phyloP scores from a whole-genome alignment of 2,329 filamentous ascomycete species.

The Juglanconis oblonga region DNA sequence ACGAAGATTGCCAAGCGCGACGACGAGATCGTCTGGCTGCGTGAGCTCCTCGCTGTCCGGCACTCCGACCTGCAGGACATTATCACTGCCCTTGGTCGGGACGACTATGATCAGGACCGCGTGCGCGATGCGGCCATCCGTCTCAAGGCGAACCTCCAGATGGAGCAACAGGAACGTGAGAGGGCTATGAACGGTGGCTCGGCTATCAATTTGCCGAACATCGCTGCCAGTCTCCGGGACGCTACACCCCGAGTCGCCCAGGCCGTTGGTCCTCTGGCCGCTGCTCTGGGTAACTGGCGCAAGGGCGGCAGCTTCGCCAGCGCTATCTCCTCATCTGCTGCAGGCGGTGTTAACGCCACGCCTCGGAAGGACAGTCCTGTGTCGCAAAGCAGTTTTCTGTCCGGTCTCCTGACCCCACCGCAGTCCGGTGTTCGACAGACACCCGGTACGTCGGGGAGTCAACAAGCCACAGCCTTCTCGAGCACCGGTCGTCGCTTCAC shows the following conservation, averaged over 20 bases:
- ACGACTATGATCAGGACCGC: slow-evolving; percentile 71
- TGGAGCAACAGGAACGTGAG: slow-evolving; percentile 96
- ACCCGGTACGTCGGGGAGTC: slow-evolving; percentile 36
- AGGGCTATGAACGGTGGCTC: slow-evolving; percentile 71
- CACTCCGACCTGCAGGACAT: slow-evolving; percentile 92
- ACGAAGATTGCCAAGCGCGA: slow-evolving; percentile 86
- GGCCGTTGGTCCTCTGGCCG: slow-evolving; percentile 72
- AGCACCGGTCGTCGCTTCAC: slow-evolving; percentile 59
- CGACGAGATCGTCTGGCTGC: slow-evolving; percentile 91
- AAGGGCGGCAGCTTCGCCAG: slow-evolving; percentile 59
- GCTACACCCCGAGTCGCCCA: slow-evolving; percentile 81
- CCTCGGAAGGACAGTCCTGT: slow-evolving; percentile 56
- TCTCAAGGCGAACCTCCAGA: slow-evolving; percentile 89
- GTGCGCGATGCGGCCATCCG: slow-evolving; percentile 91
- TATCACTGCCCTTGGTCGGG: slow-evolving; percentile 72
- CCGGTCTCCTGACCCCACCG: slow-evolving; percentile 86
- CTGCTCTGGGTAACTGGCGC: slow-evolving; percentile 96
- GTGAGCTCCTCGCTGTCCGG: slow-evolving; percentile 86
- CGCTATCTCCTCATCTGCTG: slow-evolving; percentile 39
- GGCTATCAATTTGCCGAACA: slow-evolving; percentile 66
- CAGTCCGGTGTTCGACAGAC: slow-evolving; percentile 68
- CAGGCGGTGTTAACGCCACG: slow-evolving; percentile 42
- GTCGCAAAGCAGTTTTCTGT: slow-evolving; percentile 61
- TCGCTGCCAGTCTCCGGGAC: slow-evolving; percentile 73
- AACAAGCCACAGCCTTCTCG: slow-evolving; percentile 60